Evolutionary conservation across 495 filamentous ascomycete species (phyloP).

Genomic region (Penicillium lividum): DNA sequence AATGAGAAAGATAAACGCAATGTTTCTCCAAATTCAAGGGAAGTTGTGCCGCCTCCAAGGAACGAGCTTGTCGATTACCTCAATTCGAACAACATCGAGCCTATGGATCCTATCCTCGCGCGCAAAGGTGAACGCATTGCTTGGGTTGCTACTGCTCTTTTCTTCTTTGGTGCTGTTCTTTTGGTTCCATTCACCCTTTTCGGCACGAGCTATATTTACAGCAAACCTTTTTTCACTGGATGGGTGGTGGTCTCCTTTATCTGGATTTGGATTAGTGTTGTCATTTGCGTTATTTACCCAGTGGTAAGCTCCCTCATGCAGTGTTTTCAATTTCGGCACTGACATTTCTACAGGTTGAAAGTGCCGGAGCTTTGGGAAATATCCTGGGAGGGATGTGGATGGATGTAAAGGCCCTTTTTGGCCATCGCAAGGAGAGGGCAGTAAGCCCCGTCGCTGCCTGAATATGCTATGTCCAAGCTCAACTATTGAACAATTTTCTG

Average conservation of each 20-base stretch:
- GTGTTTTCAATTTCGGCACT: background rate
- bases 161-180: constrained; percentile 36
- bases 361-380: constrained; percentile 30
- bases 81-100: constrained; percentile 18
- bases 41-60: background rate
- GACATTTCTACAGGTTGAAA: constrained; percentile 28
- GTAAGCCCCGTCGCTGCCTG: background rate
- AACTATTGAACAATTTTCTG: too few species aligned
- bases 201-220: constrained; percentile 39
- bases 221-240: constrained; percentile 37
- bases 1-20: background rate
- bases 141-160: constrained; percentile 28
- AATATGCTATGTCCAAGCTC: background rate
- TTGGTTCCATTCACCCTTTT: constrained; percentile 45
- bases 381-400: constrained; percentile 26
- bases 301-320: constrained; percentile 22
- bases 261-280: constrained; percentile 41
- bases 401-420: constrained; percentile 21
- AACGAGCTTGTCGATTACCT: constrained; percentile 41
- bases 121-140: constrained; percentile 30
- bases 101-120: constrained; percentile 28
- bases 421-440: background rate
- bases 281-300: constrained; percentile 46
- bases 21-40: background rate
- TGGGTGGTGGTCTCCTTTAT: constrained; percentile 49